These are phyloP conservation scores for Gentiana straminea DNA, from an alignment of 257 asterid species.

Conservation along the genomic window DNA sequence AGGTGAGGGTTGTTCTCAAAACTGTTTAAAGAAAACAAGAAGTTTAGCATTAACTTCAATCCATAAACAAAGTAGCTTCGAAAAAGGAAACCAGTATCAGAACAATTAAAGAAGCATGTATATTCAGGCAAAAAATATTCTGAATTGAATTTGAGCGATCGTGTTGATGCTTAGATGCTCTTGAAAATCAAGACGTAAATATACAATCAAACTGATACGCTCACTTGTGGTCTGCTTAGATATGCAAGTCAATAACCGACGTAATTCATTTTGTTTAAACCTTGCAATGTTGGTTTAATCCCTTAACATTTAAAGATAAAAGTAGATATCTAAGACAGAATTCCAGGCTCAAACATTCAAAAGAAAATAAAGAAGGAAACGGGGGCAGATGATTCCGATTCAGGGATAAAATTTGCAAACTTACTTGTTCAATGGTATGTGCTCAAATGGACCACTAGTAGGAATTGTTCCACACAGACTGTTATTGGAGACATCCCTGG, in stretches of 20 bases:
- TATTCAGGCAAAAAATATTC: no score
- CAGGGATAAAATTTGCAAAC: conserved; percentile 10
- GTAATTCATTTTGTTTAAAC: no score
- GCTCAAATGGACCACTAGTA: conserved; percentile 78
- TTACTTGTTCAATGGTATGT: conserved; percentile 85
- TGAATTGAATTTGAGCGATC: no score
- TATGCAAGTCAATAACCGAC: no score
- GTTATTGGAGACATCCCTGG: conserved; percentile 88
- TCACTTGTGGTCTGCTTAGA: no score
- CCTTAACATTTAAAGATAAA: not conserved
- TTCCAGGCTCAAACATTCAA: no score
- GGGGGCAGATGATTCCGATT: not conserved
- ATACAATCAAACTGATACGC: no score
- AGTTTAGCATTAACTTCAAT: not conserved
- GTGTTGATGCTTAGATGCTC: no score
- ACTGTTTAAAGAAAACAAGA: conserved; percentile 18
- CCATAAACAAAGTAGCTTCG: not conserved
- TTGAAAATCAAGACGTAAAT: no score
- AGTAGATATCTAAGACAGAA: no score
- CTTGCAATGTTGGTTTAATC: no score
- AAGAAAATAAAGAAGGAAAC: not conserved
- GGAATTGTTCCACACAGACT: conserved; percentile 86
- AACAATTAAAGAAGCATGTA: not conserved
- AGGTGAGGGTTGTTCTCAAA: conserved; percentile 74
- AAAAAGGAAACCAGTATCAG: not conserved